These are phyloP conservation scores for Cytidiella melzeri DNA, from an alignment of 768 basidiomycete genomes.

Conservation along the genomic window DNA sequence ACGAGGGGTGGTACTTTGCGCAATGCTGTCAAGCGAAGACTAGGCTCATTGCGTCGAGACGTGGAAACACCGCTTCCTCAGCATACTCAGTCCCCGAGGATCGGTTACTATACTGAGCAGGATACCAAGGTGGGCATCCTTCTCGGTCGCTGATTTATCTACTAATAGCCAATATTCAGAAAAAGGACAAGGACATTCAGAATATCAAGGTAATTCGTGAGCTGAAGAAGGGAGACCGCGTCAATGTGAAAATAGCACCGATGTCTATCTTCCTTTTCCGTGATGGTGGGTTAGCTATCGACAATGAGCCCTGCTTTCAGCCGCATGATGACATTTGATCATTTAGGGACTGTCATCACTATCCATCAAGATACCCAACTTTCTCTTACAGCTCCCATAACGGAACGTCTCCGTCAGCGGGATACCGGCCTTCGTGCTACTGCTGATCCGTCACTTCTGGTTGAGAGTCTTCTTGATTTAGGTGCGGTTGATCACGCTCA, in stretches of 20 bases:
- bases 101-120: background rate
- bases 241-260: conserved; percentile 53
- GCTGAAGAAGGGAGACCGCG: conserved; percentile 49
- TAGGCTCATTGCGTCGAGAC: conserved; percentile 6
- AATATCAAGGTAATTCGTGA: conserved; percentile 26
- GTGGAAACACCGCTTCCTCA: conserved; percentile 1
- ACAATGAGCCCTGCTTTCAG: background rate
- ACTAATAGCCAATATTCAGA: too few relatives aligned
- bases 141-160: background rate
- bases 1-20: conserved; percentile 15
- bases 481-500: too few relatives aligned
- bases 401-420: conserved; percentile 46
- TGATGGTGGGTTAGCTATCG: conserved; percentile 44
- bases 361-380: conserved; percentile 42
- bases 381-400: conserved; percentile 49
- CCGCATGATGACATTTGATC: background rate
- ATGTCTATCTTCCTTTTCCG: conserved; percentile 65
- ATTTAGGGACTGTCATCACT: conserved; percentile 56
- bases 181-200: conserved; percentile 15
- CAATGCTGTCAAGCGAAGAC: conserved; percentile 7
- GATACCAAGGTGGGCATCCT: background rate
- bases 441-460: conserved; percentile 61
- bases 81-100: background rate
- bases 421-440: conserved; percentile 58
- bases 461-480: conserved; percentile 63